Base-by-base conservation (phyloP, 495 filamentous ascomycete species). In the Talaromyces stipitatus region DNA sequence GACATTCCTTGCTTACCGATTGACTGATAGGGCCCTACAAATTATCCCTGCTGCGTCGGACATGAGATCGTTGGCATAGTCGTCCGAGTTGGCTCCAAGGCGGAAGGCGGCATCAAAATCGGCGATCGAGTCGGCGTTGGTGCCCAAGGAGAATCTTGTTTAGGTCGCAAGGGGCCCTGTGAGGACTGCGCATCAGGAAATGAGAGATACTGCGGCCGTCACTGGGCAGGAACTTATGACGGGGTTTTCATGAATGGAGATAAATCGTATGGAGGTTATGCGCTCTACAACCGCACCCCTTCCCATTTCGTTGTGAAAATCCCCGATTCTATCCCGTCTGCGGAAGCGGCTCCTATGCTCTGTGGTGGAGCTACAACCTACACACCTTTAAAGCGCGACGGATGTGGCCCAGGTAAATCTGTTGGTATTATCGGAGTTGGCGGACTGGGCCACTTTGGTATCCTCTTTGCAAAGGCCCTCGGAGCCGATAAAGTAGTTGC, bases 111-210 rank as follows among this genome's bases (percentile, higher is more conserved):
- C 36, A 76, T 95, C 69, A 85, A 89, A 58, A 66, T 91, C 46
- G 91, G 91, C n/a, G 91, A 96, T 67, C 83, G 90, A 23, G 88
- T 94, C 32, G 92, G 92, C 32, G 88, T 96, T 24, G 91, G 92
- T 48, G 91, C 91, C 1, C 91, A 96, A 72, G 79, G 77, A 30
- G 78, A 80, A 43, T 85, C 86, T 12, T 96, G 90, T 74, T 73
- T 77, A 51, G 50, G 50, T 9, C 50, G 50, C 16, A 56, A 66
- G 24, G 75, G 81, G 9, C 80, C 84, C 54, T 96, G 91, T 64
- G 75, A 85, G 43, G 85, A 87, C 47, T 94, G 91, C 68, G 66
- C 77, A 5, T 72, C 70, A 18, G 83, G 82, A 14, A 62, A 70
- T 57, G 86, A 91, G 64, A 74, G 85, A 56, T 85, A 92, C 71